phyloP scores from a whole-genome alignment of 345 rosid genomes.

The Viola odorata region DNA sequence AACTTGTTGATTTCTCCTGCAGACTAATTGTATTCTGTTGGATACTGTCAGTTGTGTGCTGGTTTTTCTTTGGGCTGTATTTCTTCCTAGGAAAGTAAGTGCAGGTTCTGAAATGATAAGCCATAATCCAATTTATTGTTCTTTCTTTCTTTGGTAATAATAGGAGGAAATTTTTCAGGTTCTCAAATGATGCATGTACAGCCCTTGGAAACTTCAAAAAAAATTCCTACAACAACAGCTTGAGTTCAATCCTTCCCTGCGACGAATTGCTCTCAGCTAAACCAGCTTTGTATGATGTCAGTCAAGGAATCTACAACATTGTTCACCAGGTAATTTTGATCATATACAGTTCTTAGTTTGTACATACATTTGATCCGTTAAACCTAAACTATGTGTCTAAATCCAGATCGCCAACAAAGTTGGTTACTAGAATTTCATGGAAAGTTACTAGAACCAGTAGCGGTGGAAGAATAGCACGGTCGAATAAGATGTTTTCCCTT shows the following conservation, averaged over 20 bases:
- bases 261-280: conserved; percentile 46
- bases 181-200: conserved; percentile 50
- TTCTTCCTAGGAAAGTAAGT: conserved; percentile 51
- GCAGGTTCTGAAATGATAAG: background rate
- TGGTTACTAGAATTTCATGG: too few relatives aligned
- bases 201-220: conserved; percentile 51
- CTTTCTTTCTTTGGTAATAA: too few relatives aligned
- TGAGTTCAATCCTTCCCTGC: conserved; percentile 67
- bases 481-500: too few relatives aligned
- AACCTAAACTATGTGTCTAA: too few relatives aligned
- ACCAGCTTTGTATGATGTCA: conserved; percentile 36
- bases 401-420: too few relatives aligned
- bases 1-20: conserved; percentile 2
- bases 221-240: conserved; percentile 54
- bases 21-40: conserved; percentile 55
- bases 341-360: too few relatives aligned
- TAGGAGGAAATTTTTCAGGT: conserved; percentile 29
- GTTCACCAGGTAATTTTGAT: conserved; percentile 53
- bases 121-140: background rate
- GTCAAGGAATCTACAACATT: conserved; percentile 45
- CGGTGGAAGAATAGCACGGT: too few relatives aligned
- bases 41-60: conserved; percentile 54
- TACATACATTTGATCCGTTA: too few relatives aligned
- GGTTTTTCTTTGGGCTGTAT: conserved; percentile 54
- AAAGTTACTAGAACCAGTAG: too few relatives aligned